phyloP scores from a whole-genome alignment of 495 filamentous ascomycete species.

The Jackrogersella multiformis region DNA sequence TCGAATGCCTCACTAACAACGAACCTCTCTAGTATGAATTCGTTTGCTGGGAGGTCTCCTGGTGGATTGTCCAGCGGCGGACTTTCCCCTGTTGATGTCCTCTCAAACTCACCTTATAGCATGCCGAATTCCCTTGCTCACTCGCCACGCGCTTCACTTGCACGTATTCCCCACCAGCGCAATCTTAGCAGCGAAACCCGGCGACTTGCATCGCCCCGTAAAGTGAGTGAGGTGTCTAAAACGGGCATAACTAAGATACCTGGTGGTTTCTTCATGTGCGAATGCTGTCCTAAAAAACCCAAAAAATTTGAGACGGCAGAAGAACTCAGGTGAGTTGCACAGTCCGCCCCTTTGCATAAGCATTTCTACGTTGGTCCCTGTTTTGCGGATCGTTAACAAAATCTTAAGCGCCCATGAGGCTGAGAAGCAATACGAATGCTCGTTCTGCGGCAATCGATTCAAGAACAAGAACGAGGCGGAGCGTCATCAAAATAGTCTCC shows the following conservation, averaged over 20 bases:
- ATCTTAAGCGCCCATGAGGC: constrained; percentile 72
- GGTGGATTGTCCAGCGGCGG: constrained; percentile 73
- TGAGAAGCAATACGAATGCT: constrained; percentile 95
- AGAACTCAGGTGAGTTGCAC: constrained; percentile 78
- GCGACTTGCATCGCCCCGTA: constrained; percentile 57
- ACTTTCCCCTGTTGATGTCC: constrained; percentile 59
- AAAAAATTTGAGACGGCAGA: constrained; percentile 93
- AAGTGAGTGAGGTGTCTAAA: constrained; percentile 57
- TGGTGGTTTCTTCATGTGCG: constrained; percentile 77
- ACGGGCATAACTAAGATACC: constrained; percentile 55
- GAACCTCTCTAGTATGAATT: constrained; percentile 76
- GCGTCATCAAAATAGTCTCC: constrained; percentile 95
- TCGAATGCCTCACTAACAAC: constrained; percentile 73
- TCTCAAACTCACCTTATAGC: constrained; percentile 67
- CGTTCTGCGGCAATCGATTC: constrained; percentile 93
- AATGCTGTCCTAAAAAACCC: constrained; percentile 98
- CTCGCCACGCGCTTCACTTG: constrained; percentile 63
- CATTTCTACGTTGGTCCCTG: not conserved
- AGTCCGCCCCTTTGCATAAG: not conserved
- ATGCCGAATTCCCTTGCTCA: constrained; percentile 67
- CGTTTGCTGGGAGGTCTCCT: constrained; percentile 77
- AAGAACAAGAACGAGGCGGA: constrained; percentile 99
- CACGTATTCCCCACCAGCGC: constrained; percentile 60
- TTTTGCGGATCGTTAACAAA: constrained; percentile 26
- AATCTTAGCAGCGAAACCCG: constrained; percentile 55